Conservation (phyloP, 1,139 yeast genomes). For the Spathaspora sp. region DNA sequence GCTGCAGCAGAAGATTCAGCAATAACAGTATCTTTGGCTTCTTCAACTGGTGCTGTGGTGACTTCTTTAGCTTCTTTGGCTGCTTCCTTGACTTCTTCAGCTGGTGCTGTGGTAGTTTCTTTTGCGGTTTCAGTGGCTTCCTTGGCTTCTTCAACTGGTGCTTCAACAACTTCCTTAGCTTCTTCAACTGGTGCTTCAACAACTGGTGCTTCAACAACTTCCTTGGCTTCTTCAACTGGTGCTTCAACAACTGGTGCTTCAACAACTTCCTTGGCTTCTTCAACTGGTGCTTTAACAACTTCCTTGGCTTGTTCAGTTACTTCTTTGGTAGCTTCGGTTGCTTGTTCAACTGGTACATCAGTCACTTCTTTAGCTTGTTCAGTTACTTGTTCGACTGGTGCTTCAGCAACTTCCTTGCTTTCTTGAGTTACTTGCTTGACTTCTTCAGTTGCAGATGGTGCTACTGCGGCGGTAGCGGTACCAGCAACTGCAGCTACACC, state of each 20-base stretch:
- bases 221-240: constrained; percentile 6
- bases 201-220: constrained; percentile 8
- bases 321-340: constrained; percentile 6
- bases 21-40: constrained; percentile 4
- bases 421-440: constrained; percentile 5
- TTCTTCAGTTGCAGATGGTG: constrained; percentile 6
- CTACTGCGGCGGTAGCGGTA: constrained; percentile 6
- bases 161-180: constrained; percentile 7
- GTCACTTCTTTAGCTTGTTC: constrained; percentile 6
- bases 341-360: constrained; percentile 4
- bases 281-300: constrained; percentile 8
- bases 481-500: constrained; percentile 9
- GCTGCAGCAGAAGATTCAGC: constrained; percentile 14
- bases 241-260: constrained; percentile 6
- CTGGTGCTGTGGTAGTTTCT: constrained; percentile 2
- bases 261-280: constrained; percentile 7
- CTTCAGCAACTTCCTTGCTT: constrained; percentile 7
- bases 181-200: constrained; percentile 4
- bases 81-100: constrained; percentile 3
- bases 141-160: constrained; percentile 3
- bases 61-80: neutral
- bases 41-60: constrained; percentile 1
- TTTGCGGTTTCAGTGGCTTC: neutral
- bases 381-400: no score
- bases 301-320: constrained; percentile 5